phyloP scores from a whole-genome alignment of 2,329 filamentous ascomycete species.

The Neophaeococcomyces aloes region DNA sequence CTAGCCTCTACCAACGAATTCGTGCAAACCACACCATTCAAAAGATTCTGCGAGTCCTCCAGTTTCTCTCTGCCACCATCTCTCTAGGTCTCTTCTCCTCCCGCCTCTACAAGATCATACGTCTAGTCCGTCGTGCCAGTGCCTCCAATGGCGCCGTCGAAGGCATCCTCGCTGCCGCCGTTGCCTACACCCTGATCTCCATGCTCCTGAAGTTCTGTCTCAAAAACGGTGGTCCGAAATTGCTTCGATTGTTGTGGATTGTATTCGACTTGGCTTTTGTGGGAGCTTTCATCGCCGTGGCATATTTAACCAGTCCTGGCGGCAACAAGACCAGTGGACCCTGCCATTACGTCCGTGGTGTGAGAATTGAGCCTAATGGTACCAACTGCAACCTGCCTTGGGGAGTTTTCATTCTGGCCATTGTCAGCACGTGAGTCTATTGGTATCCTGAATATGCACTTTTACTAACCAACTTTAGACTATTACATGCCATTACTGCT shows the following conservation, averaged over 20 bases:
- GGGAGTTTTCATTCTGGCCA: constrained; percentile 36
- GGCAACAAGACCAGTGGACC: constrained; percentile 26
- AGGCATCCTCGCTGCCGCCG: constrained; percentile 37
- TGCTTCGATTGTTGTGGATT: constrained; percentile 24
- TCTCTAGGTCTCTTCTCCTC: constrained; percentile 36
- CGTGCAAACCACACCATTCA: constrained; percentile 1
- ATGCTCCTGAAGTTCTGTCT: constrained; percentile 28
- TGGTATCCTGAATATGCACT: neutral
- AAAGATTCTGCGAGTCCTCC: constrained; percentile 26
- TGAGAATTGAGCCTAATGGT: constrained; percentile 14
- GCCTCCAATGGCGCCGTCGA: constrained; percentile 30
- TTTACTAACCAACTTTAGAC: constrained; percentile 19
- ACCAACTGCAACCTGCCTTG: constrained; percentile 33
- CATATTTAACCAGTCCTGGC: constrained; percentile 31
- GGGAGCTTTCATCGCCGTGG: constrained; percentile 36
- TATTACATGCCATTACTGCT: constrained; percentile 35
- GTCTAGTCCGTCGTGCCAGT: constrained; percentile 28
- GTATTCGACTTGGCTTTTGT: constrained; percentile 32
- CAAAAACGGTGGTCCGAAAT: constrained; percentile 20
- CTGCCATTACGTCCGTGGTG: constrained; percentile 21
- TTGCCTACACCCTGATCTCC: constrained; percentile 33
- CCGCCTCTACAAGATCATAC: constrained; percentile 29
- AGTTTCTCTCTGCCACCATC: constrained; percentile 35
- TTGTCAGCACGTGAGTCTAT: constrained; percentile 35
- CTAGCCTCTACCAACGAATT: neutral